Percentiles rank a stretch among this genome's conserved stretches.
Evolutionary conservation across 1,139 yeast species (phyloP).

Genomic region (Nakaseomyces glabratus): DNA sequence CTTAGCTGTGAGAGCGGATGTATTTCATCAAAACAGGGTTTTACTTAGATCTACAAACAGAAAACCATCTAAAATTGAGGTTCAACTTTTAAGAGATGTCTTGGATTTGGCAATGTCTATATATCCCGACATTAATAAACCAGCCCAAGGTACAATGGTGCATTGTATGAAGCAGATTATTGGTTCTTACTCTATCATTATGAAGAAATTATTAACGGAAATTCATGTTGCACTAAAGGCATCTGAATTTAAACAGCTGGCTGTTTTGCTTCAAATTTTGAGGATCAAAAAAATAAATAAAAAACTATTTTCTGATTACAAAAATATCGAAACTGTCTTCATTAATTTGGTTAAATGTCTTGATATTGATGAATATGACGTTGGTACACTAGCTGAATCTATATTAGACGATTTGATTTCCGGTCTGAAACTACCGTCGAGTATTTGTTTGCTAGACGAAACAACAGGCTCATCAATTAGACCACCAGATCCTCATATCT

Average conservation of each 20-base stretch:
- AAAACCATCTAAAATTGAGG: slow-evolving; percentile 61
- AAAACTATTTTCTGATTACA: slow-evolving; percentile 50
- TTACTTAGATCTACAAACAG: slow-evolving; percentile 70
- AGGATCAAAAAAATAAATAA: slow-evolving; percentile 44
- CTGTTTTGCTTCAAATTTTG: slow-evolving; percentile 58
- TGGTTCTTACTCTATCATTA: slow-evolving; percentile 53
- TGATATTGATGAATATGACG: slow-evolving; percentile 48
- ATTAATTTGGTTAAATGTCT: slow-evolving; percentile 49
- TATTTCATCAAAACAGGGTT: slow-evolving; percentile 69
- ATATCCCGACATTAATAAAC: slow-evolving; percentile 60
- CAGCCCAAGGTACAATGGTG: slow-evolving; percentile 63
- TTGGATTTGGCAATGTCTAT: slow-evolving; percentile 59
- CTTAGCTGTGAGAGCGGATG: slow-evolving; percentile 65
- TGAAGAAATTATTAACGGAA: slow-evolving; percentile 36
- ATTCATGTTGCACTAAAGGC: slow-evolving; percentile 45
- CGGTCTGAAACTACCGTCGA: slow-evolving; percentile 49
- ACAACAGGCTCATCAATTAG: slow-evolving; percentile 38
- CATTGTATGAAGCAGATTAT: slow-evolving; percentile 66
- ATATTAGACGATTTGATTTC: slow-evolving; percentile 42
- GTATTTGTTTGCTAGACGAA: slow-evolving; percentile 47
- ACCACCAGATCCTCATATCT: slow-evolving; percentile 55
- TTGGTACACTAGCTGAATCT: slow-evolving; percentile 44
- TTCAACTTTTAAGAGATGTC: slow-evolving; percentile 56
- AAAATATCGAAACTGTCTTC: slow-evolving; percentile 41
- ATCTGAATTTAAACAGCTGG: slow-evolving; percentile 49